Base-by-base conservation (phyloP, 441 rosid genomes). In the Rhodomyrtus psidioides region DNA sequence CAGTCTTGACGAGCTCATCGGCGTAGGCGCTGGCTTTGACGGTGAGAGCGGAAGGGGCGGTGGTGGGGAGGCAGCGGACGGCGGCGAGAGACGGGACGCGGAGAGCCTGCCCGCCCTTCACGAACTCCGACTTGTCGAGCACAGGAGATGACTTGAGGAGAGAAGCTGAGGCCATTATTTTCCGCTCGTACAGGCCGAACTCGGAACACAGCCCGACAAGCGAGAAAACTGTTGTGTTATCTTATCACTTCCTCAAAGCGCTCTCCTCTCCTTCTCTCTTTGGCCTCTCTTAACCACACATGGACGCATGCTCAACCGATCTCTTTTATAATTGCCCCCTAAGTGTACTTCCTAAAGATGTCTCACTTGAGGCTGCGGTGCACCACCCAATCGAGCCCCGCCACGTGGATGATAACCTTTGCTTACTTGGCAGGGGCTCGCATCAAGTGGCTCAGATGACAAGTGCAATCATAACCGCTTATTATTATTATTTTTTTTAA, bases 1-100 rank as follows among this genome's bases (percentile, higher is more conserved):
- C 98, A 17, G 98, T 96, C 90, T 94, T 95, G 90, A 96, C 91
- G 85, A 96, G 99, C 94, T 96, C 99, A 55, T 96, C 99, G 3
- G 98, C 95, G 75, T 96, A 96, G 85, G 95, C 90, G 79, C 94
- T 91, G 55, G 98, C 97, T n/a, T 94, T 95, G 87, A 94, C 84
- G 86, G 93, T 86, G 83, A 94, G 90, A 53, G 89, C 85, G 0
- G 92, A 88, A 4, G 96, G 81, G 62, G 92, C 84, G 53, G 84
- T 53, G 81, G 91, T 57, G 53, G 96, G 87, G 88, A 75, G 86
- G 89, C 90, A 89, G 55, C 93, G 89, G 55, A 91, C 87, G 21
- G 89, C 46, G 34, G 94, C 85, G 85, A 90, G 90, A 7, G 94
- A 88, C 27, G 95, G 90, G 57, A 92, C 92, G 85, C 99, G 95